Base-by-base conservation (phyloP, 768 basidiomycete genomes). In the Nidularia pulvinata region DNA sequence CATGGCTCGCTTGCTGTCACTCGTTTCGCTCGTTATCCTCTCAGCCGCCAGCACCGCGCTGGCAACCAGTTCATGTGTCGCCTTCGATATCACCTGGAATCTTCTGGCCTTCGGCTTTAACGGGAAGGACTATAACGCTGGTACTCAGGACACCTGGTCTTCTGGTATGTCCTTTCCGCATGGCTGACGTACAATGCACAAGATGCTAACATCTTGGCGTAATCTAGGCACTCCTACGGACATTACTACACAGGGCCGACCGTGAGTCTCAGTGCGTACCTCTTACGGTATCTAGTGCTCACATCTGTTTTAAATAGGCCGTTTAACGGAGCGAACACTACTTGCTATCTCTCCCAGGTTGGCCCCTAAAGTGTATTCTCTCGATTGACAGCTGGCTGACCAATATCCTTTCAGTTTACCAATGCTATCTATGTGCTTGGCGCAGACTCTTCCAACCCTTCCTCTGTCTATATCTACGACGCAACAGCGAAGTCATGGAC, bases 391-490 rank as follows among this genome's bases (percentile, higher is more conserved):
- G 7, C 7, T 16, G 7, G 10, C 10, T 14, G 25, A 22, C 13
- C 22, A 32, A 11, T 52, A 35, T 11, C 14, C 22, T 59, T 45
- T 6, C 69, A 96, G 83, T 95, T 86, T 72, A 79, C 77, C 64
- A 96, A 96, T 60, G 87, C 92, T 37, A 77, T 96, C 63, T 96
- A 96, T 61, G 84, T 95, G 32, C 67, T 94, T 42, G 86, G 88
- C 60, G 93, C 83, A 1, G 91, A 96, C 69, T 70, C 78, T 7
- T 72, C 84, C 22, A 89, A 84, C 61, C 80, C 88, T 0, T 79
- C 85, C 4, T 75, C 78, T 52, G 69, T 97, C 49, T 86, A 94
- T 73, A 89, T 97, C 55, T 97, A 87, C 72, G 82, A 94, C 61
- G 91, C 88, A 5, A 65, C 73, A 6, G 79, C 76, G 22, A 83